Percentiles rank a stretch among this genome's conserved stretches.
phyloP scores from a whole-genome alignment of 202 grass and related monocot genomes.

The Zoysia matrella region DNA sequence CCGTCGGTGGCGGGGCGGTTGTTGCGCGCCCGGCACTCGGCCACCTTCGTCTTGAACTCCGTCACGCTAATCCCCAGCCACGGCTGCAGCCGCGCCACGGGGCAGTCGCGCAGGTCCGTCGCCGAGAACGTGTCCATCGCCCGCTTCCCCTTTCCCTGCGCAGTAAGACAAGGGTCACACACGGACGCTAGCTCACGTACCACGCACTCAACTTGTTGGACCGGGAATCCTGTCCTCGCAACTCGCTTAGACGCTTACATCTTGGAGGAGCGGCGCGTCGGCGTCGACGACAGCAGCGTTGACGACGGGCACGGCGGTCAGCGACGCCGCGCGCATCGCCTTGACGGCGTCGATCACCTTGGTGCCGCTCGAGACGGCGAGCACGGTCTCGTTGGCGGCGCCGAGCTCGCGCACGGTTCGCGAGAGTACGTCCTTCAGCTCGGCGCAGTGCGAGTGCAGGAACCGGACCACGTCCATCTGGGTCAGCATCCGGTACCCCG shows the following conservation, averaged over 20 bases:
- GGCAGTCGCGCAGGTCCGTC: slow-evolving; percentile 71
- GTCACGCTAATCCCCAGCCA: slow-evolving; percentile 58
- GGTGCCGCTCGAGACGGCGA: slow-evolving; percentile 51
- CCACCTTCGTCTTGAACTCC: slow-evolving; percentile 80
- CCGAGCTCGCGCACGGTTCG: slow-evolving; percentile 56
- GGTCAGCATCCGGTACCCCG: slow-evolving; percentile 82
- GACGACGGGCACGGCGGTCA: slow-evolving; percentile 75
- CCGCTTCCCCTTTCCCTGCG: slow-evolving; percentile 70
- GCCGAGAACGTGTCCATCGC: slow-evolving; percentile 81
- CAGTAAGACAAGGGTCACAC: not conserved
- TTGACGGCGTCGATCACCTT: slow-evolving; percentile 67
- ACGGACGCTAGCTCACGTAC: too few relatives aligned
- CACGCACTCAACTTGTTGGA: too few relatives aligned
- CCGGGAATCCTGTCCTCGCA: too few relatives aligned
- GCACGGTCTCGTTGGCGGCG: slow-evolving; percentile 62
- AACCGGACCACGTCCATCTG: slow-evolving; percentile 90
- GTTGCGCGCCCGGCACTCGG: slow-evolving; percentile 24
- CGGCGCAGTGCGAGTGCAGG: slow-evolving; percentile 49
- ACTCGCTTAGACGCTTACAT: slow-evolving; percentile 35
- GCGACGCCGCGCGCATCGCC: slow-evolving; percentile 68
- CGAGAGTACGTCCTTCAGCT: slow-evolving; percentile 60
- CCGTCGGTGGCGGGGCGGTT: slow-evolving; percentile 30
- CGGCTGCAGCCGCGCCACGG: slow-evolving; percentile 51
- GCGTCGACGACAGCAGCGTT: not conserved
- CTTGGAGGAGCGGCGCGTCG: slow-evolving; percentile 48